Evolutionary conservation across 495 filamentous ascomycete genomes (phyloP).

Genomic region (Aspergillus diversus): DNA sequence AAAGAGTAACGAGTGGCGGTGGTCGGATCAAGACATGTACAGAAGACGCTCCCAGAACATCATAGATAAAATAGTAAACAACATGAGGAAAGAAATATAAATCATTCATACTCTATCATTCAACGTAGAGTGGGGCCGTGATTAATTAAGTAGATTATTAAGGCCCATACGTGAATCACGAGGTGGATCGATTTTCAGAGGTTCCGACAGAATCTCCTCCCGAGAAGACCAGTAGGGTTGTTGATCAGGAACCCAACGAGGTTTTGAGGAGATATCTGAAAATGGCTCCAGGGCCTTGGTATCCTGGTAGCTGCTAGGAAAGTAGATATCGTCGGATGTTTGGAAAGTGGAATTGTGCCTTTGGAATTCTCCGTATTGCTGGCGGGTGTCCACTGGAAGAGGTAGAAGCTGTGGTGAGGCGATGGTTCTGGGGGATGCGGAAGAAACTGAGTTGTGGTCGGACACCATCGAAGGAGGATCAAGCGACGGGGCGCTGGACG

Average conservation of each 20-base stretch:
- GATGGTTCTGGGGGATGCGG: constrained; percentile 54
- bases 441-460: constrained; percentile 67
- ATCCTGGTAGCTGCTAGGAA: constrained; percentile 1
- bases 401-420: constrained; percentile 49
- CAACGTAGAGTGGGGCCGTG: constrained; percentile 11
- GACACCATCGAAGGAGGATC: constrained; percentile 76
- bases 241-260: constrained; percentile 38
- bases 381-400: constrained; percentile 38
- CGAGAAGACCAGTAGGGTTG: constrained; percentile 34
- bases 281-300: constrained; percentile 33
- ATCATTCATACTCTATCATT: constrained; percentile 28
- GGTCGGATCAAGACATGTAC: constrained; percentile 36
- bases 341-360: constrained; percentile 33
- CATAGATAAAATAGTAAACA: constrained; percentile 16
- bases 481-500: constrained; percentile 60
- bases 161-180: constrained; percentile 54
- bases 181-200: constrained; percentile 28
- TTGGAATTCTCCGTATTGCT: constrained; percentile 38
- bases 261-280: constrained; percentile 37
- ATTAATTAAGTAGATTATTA: constrained; percentile 43
- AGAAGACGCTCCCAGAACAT: constrained; percentile 30
- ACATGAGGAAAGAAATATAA: constrained; percentile 28
- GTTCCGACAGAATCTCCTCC: constrained; percentile 19
- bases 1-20: constrained; percentile 26
- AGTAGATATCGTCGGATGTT: constrained; percentile 35